Base-by-base conservation (phyloP, 257 asterid species). In the Petunia secreta region DNA sequence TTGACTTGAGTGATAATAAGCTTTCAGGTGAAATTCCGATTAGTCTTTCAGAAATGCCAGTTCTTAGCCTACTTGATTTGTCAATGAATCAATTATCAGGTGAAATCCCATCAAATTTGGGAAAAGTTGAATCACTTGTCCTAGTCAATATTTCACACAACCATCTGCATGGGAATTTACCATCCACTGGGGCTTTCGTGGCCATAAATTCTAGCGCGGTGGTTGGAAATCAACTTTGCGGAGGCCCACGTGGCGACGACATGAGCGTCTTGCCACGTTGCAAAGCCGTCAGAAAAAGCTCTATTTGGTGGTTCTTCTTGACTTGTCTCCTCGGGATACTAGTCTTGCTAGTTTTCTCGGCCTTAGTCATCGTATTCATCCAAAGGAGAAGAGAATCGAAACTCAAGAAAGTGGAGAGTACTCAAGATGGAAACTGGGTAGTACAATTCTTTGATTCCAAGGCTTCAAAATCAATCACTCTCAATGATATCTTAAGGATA, bases 51-150 rank as follows among this genome's bases (percentile, higher is more conserved):
- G 81, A 84, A 80, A 85, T 94, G 92, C 94, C 92, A 3, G 97
- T 91, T 75, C 97, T 94, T 74, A 93, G 98, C 1, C 88, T 80
- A 84, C 97, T 94, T 36, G 98, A 94, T 81, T 79, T 94, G 75
- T 91, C 97, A 3, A 83, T 62, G 57, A 94, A 94, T 63, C 88
- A 79, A 13, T 77, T 94, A 40, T 85, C 90, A 0, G 98, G 98
- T 0, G 64, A 81, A 82, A 88, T 94, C 39, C 98, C 97, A 1
- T 25, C 83, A 4, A 82, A 87, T 63, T 81, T 94, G 48, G 98
- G 98, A 0, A 75, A 78, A 41, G 88, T 89, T 1, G 91, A 89
- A 38, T 94, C 98, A 1, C 97, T 92, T 10, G 96, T 90, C 67
- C 86, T 87, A 60, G 89, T 94, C 1, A 94, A 94, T 57, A 63